A percentile compares a stretch with the other conserved stretches of the same genome.
These are phyloP conservation scores for Yarrowia yakushimensis DNA, from an alignment of 805 yeast species.

Conservation along the genomic window DNA sequence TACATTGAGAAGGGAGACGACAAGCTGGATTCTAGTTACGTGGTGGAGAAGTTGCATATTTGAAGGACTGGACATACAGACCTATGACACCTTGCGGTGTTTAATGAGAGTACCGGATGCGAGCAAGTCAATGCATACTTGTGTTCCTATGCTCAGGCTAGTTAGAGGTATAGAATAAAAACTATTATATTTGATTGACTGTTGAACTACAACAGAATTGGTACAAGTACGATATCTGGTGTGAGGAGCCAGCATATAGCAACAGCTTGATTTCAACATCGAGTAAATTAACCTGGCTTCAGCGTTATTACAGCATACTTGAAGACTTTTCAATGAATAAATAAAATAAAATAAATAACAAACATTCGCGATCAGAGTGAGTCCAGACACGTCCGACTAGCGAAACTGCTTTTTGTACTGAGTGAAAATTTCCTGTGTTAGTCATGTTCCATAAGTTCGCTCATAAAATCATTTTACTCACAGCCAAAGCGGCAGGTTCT, in stretches of 20 bases:
- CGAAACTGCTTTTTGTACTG: neutral
- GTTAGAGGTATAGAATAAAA: neutral
- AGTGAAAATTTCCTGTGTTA: constrained; percentile 10
- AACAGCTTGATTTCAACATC: too few species aligned
- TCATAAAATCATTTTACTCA: neutral
- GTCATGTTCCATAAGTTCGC: too few species aligned
- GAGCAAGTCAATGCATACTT: too few species aligned
- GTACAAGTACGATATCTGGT: too few species aligned
- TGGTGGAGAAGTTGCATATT: constrained; percentile 22
- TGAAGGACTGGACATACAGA: neutral
- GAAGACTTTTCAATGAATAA: neutral
- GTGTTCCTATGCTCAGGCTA: neutral
- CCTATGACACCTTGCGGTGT: neutral
- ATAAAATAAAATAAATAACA: constrained; percentile 1
- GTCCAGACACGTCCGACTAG: neutral
- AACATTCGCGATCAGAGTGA: neutral
- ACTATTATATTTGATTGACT: neutral
- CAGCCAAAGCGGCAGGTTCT: constrained; percentile 15
- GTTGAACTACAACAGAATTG: neutral
- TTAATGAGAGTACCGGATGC: neutral
- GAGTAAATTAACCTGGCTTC: too few species aligned
- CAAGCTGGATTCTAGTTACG: constrained; percentile 11
- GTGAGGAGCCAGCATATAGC: too few species aligned
- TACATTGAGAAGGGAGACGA: neutral
- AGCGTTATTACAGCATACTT: too few species aligned